Conservation (phyloP, 768 basidiomycete genomes). For the Amanita rubescens region DNA sequence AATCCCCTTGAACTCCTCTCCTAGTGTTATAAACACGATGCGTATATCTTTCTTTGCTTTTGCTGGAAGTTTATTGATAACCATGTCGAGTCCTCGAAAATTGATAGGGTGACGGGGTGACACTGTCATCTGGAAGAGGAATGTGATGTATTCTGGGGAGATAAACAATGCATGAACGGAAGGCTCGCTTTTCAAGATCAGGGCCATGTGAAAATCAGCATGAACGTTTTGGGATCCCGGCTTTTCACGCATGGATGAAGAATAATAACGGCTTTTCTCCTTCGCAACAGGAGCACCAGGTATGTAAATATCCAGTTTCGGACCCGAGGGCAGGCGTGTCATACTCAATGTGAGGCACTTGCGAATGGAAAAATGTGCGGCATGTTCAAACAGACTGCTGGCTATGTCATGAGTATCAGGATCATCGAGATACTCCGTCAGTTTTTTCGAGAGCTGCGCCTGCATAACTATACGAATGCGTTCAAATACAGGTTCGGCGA, state of each 20-base stretch:
- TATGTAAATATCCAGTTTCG: not conserved
- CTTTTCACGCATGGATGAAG: not conserved
- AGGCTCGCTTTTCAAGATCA: not conserved
- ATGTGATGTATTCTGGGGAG: slow-evolving; percentile 5
- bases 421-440: not conserved
- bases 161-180: slow-evolving; percentile 8
- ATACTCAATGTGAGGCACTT: not conserved
- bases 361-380: slow-evolving; percentile 1
- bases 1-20: slow-evolving; percentile 1
- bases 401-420: slow-evolving; percentile 1
- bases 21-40: slow-evolving; percentile 7
- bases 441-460: not conserved
- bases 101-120: slow-evolving; percentile 6
- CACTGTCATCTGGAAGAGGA: slow-evolving; percentile 13
- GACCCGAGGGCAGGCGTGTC: not conserved
- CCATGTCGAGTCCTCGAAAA: not conserved
- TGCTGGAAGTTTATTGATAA: slow-evolving; percentile 3
- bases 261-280: slow-evolving; percentile 5
- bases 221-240: slow-evolving; percentile 2
- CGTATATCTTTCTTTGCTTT: slow-evolving; percentile 5
- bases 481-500: slow-evolving; percentile 1
- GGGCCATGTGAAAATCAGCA: slow-evolving; percentile 6
- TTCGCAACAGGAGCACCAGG: not conserved
- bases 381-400: slow-evolving; percentile 8
- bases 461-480: not conserved